Base-by-base conservation (phyloP, 495 filamentous ascomycete species). In the Penicillium waksmanii region DNA sequence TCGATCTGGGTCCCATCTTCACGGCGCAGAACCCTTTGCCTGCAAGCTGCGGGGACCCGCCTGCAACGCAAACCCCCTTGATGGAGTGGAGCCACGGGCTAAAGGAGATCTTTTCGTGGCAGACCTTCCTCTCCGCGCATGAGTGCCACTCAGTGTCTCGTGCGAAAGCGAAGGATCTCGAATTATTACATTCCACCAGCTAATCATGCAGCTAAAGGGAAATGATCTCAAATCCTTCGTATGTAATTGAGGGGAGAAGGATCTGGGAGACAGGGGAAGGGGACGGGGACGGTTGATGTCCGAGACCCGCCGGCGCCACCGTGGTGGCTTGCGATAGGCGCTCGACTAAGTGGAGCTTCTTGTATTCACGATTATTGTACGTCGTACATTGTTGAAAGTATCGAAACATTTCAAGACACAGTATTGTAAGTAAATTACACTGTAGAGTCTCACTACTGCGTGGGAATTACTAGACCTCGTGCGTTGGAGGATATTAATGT, bases 341-440 rank as follows among this genome's bases (percentile, higher is more conserved):
- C 46, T 27, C 51, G 34, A 38, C 34, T 54, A 40, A 44, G 51
- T 60, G 57, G 57, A 57, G 17, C 44, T 33, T 51, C 3, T 17
- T 48, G 33, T 13, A 27, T 53, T 12, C 46, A 15, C 19, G 9
- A 48, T 1, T 23, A 13, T n/a, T n/a, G n/a, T n/a, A n/a, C n/a
- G n/a, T n/a, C n/a, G n/a, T 46, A 27, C 46, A 12, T n/a, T 48
- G 11, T 48, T 25, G 46, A 48, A 48, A 44, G 15, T 12, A 44
- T 44, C 36, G 42, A 44, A 60, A 60, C 34, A 18, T 33, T 25
- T 23, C 31, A 15, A 21, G 40, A 63, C 61, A 3, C 0, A 11
- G 56, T 60, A 63, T 56, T 40, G 61, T 63, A 60, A 50, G 47
- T 56, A 60, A 56, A 35, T 52, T 44, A 44, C 42, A 13, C 42